Evolutionary conservation across 2,329 filamentous ascomycete species (phyloP), one percentile per base, ranked within the genome.

Genomic region (Colletotrichum sp.): DNA sequence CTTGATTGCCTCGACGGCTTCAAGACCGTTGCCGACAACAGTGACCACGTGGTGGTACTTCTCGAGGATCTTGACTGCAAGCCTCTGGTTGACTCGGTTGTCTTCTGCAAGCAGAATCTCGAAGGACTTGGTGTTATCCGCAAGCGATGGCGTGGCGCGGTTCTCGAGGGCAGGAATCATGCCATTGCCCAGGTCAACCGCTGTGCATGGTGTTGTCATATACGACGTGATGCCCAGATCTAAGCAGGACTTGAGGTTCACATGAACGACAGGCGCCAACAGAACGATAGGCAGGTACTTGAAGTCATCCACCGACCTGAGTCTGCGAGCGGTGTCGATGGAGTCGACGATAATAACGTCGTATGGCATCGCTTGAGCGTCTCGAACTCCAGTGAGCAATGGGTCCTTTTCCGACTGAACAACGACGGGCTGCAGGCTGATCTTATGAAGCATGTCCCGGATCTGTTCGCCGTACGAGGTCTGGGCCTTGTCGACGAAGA

Each of bases 191-290:
- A 99, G 88, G 84, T 99, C 97, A 77, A 98, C 98, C 7, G 96
- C 92, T 81, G 96, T 91, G 85, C 97, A 98, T 10, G 97, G 97
- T 18, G 96, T 98, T 3, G 97, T 98, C 96, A 98, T 98, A 85
- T 98, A 98, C 66, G 96, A 98, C n/a, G 96, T 97, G 79, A 99
- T 98, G 77, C 97, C 96, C 78, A 98, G 90, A 83, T 98, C 97
- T 75, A 98, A 88, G 74, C 96, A 97, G 5, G 95, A 97, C 87
- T 98, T 98, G 80, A 99, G 89, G 83, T 93, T 97, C 79, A 98
- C 95, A 76, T 96, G 95, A 15, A 98, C 96, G 43, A 95, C 89
- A 0, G 96, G 96, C 60, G 96, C 97, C 61, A 98, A 87, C 76
- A 98, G 91, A 58, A 99, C 96, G 78, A 99, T 96, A 4, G 97